Conservation (phyloP, 2,329 filamentous ascomycete species). For the Didymella lethalis region DNA sequence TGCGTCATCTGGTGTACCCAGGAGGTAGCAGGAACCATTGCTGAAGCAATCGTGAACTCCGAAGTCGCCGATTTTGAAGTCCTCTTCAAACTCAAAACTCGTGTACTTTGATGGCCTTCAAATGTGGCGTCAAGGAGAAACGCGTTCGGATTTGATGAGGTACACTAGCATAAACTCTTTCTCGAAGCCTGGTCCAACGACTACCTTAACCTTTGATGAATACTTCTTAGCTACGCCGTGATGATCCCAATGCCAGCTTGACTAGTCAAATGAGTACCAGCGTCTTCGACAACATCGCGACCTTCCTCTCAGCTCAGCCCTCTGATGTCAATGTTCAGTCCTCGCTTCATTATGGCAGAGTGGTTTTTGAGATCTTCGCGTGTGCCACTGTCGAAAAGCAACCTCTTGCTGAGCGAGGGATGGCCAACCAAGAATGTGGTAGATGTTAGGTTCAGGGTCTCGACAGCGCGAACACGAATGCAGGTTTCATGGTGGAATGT, state of each 20-base stretch:
- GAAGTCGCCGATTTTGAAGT: constrained; percentile 52
- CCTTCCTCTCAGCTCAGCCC: neutral
- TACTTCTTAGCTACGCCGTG: neutral
- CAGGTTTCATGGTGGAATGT: neutral
- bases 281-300: neutral
- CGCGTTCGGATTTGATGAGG: neutral
- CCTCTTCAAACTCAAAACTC: constrained; percentile 9
- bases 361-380: neutral
- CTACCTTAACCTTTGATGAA: neutral
- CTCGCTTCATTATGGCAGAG: neutral
- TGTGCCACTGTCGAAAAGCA: neutral
- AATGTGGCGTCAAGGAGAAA: neutral
- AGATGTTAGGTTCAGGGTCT: neutral
- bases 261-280: neutral
- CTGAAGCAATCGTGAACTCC: constrained; percentile 61
- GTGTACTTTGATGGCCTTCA: too few species aligned
- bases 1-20: constrained; percentile 62
- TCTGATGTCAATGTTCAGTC: neutral
- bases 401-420: neutral
- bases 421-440: constrained; percentile 16
- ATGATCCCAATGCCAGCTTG: neutral
- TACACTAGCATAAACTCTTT: neutral
- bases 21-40: constrained; percentile 63
- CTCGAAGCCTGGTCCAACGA: neutral
- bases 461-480: neutral